These are phyloP conservation scores for Apiotrichum laibachii DNA, from an alignment of 1,284 basidiomycete genomes.

Conservation along the genomic window DNA sequence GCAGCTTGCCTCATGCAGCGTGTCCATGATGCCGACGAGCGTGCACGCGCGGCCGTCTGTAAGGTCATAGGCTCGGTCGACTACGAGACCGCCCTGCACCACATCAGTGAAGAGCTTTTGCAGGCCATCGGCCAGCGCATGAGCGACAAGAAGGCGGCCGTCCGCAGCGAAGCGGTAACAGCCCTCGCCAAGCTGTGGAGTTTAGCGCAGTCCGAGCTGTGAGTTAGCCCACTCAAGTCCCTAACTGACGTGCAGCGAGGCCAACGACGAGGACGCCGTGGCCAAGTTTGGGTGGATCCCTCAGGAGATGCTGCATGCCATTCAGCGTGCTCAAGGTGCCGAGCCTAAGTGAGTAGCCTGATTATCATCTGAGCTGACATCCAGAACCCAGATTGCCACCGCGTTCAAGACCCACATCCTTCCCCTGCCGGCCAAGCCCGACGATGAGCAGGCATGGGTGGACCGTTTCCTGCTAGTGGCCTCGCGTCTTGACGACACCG, in stretches of 20 bases:
- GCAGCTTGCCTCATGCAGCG: constrained; percentile 66
- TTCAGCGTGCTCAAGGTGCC: constrained; percentile 16
- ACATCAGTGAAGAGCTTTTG: constrained; percentile 67
- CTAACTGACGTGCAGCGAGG: constrained; percentile 60
- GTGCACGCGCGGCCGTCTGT: constrained; percentile 80
- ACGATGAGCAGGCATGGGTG: constrained; percentile 73
- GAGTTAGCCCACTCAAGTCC: too few species aligned
- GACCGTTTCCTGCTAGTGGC: constrained; percentile 76
- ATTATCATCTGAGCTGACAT: neutral
- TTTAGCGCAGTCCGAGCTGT: constrained; percentile 87
- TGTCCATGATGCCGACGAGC: constrained; percentile 84
- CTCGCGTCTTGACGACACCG: constrained; percentile 64
- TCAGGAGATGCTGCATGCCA: constrained; percentile 62
- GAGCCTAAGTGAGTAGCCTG: constrained; percentile 60
- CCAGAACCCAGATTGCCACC: constrained; percentile 32
- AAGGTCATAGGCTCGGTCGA: constrained; percentile 78
- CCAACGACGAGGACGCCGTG: constrained; percentile 68
- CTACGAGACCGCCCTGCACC: constrained; percentile 84
- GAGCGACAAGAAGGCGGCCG: constrained; percentile 79
- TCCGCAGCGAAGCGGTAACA: constrained; percentile 76
- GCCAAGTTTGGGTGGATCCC: constrained; percentile 94
- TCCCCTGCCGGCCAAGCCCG: constrained; percentile 69
- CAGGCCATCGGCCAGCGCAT: constrained; percentile 67
- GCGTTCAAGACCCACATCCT: constrained; percentile 69
- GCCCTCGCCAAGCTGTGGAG: constrained; percentile 76